Evolutionary conservation across 164 flowering plant genomes (phyloP).

Genomic region (Malania oleifera): DNA sequence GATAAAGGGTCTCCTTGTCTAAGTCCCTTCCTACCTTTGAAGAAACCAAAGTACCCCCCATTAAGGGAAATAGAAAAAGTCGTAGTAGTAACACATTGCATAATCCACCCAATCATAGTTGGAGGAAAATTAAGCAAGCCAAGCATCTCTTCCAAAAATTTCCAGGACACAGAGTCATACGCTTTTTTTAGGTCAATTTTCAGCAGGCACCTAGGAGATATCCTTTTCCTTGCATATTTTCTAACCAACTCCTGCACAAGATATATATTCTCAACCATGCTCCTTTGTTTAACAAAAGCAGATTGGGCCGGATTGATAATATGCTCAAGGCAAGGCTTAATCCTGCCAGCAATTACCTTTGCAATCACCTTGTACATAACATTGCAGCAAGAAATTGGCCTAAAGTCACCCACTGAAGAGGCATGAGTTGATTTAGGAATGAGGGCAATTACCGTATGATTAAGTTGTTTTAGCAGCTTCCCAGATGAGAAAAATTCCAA

Average conservation of each 20-base stretch:
- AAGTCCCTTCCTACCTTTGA: too few relatives aligned
- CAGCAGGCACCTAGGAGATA: too few relatives aligned
- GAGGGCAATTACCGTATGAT: neutral
- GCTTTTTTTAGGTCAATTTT: too few relatives aligned
- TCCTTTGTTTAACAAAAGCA: neutral
- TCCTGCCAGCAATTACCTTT: neutral
- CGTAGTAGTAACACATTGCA: neutral
- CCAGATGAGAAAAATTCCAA: neutral
- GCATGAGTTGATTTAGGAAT: neutral
- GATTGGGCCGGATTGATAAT: neutral
- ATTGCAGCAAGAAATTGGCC: neutral
- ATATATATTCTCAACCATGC: too few relatives aligned
- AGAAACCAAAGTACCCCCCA: neutral
- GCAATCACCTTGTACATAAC: neutral
- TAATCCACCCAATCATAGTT: neutral
- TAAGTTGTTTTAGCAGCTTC: neutral
- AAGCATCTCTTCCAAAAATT: neutral
- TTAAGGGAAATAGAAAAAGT: neutral
- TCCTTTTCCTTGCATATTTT: too few relatives aligned
- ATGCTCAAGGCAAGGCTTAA: neutral
- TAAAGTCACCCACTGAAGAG: neutral
- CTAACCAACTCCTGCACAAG: too few relatives aligned
- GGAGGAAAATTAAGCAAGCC: neutral
- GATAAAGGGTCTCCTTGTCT: neutral
- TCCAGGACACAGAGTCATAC: too few relatives aligned